A percentile compares a stretch with the other conserved stretches of the same genome.
Evolutionary conservation across 1,284 basidiomycete species (phyloP).

Genomic region (Apiotrichum porosum): DNA sequence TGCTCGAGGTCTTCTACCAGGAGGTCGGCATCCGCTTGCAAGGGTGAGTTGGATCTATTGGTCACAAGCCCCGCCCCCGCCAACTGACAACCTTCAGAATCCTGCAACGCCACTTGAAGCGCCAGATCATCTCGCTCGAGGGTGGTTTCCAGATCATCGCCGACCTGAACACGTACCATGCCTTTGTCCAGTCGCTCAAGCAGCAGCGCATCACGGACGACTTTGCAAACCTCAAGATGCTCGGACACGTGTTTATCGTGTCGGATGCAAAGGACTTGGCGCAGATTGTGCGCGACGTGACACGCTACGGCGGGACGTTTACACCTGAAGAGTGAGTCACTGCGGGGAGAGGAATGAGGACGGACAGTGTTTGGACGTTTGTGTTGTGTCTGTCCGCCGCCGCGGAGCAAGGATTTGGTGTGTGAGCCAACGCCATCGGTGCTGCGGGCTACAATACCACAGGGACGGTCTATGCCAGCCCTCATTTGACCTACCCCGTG

Average conservation of each 20-base stretch:
- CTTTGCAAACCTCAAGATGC: constrained; percentile 91
- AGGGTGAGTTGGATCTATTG: constrained; percentile 55
- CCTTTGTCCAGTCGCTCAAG: constrained; percentile 77
- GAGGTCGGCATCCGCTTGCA: constrained; percentile 91
- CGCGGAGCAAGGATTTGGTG: too few species aligned
- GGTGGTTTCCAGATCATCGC: constrained; percentile 96
- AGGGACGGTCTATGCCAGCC: too few species aligned
- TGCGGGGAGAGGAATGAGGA: too few species aligned
- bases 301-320: constrained; percentile 86
- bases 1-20: constrained; percentile 94
- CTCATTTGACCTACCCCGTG: too few species aligned
- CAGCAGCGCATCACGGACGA: constrained; percentile 65
- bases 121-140: constrained; percentile 86
- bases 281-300: constrained; percentile 89
- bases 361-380: too few species aligned
- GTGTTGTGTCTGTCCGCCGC: too few species aligned
- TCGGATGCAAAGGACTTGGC: constrained; percentile 86
- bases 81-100: constrained; percentile 56
- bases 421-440: background rate
- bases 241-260: constrained; percentile 86
- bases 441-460: too few species aligned
- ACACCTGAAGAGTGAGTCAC: constrained; percentile 70
- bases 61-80: too few species aligned
- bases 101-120: constrained; percentile 91
- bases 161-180: constrained; percentile 87